Conservation (phyloP, 805 yeast genomes). For the Torulaspora delbrueckii region DNA sequence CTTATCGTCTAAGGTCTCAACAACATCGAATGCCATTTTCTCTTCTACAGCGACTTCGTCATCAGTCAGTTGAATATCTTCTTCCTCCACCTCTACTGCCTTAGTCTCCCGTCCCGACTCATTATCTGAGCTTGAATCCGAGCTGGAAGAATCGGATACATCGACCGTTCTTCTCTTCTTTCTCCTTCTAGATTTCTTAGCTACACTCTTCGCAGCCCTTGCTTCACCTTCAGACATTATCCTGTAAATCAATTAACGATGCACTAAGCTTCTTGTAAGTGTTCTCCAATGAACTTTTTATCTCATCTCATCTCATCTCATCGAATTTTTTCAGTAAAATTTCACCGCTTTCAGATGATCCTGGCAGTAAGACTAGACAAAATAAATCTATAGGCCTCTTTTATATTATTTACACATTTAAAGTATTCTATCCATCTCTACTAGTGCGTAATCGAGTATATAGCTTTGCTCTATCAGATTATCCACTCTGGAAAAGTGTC, state of each 20-base stretch:
- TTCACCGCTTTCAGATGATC: conserved; percentile 9
- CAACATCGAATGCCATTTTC: conserved; percentile 7
- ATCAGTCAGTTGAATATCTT: conserved; percentile 34
- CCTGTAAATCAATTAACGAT: neutral
- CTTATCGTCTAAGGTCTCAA: conserved; percentile 19
- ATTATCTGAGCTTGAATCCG: conserved; percentile 37
- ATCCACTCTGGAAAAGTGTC: conserved; percentile 75
- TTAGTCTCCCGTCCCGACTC: conserved; percentile 13
- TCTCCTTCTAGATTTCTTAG: conserved; percentile 47
- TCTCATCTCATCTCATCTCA: conserved; percentile 18
- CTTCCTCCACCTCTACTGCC: conserved; percentile 12
- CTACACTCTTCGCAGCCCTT: conserved; percentile 15
- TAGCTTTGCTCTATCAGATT: conserved; percentile 81
- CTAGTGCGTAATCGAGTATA: conserved; percentile 75
- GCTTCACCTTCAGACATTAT: conserved; percentile 27
- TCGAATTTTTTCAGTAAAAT: conserved; percentile 3
- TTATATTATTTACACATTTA: conserved; percentile 5
- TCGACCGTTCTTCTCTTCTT: conserved; percentile 84
- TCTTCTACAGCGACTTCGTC: conserved; percentile 25
- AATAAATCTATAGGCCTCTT: neutral
- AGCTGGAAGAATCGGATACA: conserved; percentile 50
- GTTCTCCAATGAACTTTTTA: too few species aligned
- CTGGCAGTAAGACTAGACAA: neutral
- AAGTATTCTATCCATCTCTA: conserved; percentile 57
- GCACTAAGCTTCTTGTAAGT: neutral